Evolutionary conservation across 2,329 filamentous ascomycete genomes (phyloP).

Genomic region (Fusarium papillatum): DNA sequence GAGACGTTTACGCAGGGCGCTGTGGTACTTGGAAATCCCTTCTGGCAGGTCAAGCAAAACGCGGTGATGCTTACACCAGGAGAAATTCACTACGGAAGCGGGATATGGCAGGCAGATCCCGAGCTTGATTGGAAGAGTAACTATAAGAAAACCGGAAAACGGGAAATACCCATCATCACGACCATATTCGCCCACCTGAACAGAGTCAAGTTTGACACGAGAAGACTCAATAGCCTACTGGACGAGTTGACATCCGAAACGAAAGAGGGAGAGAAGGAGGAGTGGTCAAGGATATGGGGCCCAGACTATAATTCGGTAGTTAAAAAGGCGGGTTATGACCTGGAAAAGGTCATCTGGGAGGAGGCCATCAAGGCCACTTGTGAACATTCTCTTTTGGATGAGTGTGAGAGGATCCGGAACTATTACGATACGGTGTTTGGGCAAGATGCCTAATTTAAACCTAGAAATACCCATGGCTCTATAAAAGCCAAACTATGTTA

Average conservation of each 20-base stretch:
- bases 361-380: conserved; percentile 41
- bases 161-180: conserved; percentile 9
- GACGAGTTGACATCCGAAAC: conserved; percentile 18
- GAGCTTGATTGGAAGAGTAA: conserved; percentile 36
- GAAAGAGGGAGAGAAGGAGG: conserved; percentile 6
- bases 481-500: not conserved
- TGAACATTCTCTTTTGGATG: conserved; percentile 24
- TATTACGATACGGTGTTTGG: conserved; percentile 39
- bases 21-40: conserved; percentile 30
- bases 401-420: conserved; percentile 39
- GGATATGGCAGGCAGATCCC: conserved; percentile 43
- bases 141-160: not conserved
- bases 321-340: conserved; percentile 35
- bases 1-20: conserved; percentile 42
- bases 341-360: conserved; percentile 42
- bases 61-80: conserved; percentile 22
- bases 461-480: not conserved
- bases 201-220: conserved; percentile 40
- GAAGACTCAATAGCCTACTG: conserved; percentile 17
- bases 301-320: conserved; percentile 24
- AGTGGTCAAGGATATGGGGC: conserved; percentile 34
- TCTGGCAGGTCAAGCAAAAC: conserved; percentile 33
- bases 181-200: conserved; percentile 43
- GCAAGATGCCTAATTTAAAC: not conserved
- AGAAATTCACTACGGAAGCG: conserved; percentile 39